phyloP scores from a whole-genome alignment of 495 filamentous ascomycete species.

The Podospora pseudopauciseta region DNA sequence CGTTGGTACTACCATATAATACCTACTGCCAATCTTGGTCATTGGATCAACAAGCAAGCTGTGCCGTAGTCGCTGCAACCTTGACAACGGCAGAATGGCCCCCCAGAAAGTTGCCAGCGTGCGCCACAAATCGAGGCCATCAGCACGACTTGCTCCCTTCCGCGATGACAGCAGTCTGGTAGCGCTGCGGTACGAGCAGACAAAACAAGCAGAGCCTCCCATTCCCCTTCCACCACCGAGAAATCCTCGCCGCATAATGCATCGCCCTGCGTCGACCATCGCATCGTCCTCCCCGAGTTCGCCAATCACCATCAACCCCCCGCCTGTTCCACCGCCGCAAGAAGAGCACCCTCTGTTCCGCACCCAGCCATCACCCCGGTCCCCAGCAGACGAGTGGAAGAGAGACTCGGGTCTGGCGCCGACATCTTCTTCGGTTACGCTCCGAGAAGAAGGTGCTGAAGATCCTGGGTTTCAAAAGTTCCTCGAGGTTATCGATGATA shows the following conservation, averaged over 20 bases:
- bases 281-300: conserved; percentile 17
- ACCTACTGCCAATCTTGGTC: neutral
- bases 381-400: conserved; percentile 32
- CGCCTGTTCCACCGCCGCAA: conserved; percentile 40
- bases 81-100: conserved; percentile 24
- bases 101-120: conserved; percentile 35
- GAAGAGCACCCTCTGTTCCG: conserved; percentile 49
- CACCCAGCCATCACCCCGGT: conserved; percentile 30
- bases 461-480: conserved; percentile 39
- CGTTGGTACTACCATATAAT: neutral
- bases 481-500: conserved; percentile 23
- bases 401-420: conserved; percentile 56
- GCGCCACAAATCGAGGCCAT: conserved; percentile 33
- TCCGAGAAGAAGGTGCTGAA: conserved; percentile 42
- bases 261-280: conserved; percentile 27
- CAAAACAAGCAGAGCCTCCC: conserved; percentile 52
- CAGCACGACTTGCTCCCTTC: conserved; percentile 38
- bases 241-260: conserved; percentile 30
- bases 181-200: conserved; percentile 55
- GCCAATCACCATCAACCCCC: conserved; percentile 36
- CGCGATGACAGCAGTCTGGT: conserved; percentile 48
- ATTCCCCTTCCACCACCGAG: conserved; percentile 50
- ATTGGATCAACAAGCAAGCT: conserved; percentile 8
- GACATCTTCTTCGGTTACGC: conserved; percentile 47
- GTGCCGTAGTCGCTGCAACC: conserved; percentile 18